Evolutionary conservation across 169 alveolate species (phyloP).

Genomic region (Babesia bovis): DNA sequence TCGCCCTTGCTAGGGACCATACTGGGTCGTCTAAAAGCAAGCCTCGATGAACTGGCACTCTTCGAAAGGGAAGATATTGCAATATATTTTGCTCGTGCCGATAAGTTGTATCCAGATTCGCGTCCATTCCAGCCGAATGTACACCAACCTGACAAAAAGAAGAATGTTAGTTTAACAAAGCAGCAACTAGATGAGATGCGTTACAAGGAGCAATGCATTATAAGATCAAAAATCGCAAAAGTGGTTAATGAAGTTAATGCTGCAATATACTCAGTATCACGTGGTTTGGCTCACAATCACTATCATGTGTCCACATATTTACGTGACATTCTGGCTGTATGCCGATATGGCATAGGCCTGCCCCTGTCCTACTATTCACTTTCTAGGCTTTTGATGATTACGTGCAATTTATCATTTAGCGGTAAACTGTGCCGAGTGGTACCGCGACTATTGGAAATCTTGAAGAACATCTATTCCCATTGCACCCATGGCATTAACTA

Average conservation of each 20-base stretch:
- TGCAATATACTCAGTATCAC: not conserved
- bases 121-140: slow-evolving; percentile 44
- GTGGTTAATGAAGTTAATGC: slow-evolving; percentile 11
- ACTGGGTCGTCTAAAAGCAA: not conserved
- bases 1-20: not conserved
- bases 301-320: slow-evolving; percentile 2
- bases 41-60: not conserved
- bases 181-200: slow-evolving; percentile 58
- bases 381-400: not conserved
- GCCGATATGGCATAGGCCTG: not conserved
- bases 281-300: slow-evolving; percentile 22
- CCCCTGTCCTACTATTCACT: not conserved
- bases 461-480: slow-evolving; percentile 2
- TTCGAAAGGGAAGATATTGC: slow-evolving; percentile 45
- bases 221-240: slow-evolving; percentile 1
- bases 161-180: slow-evolving; percentile 10
- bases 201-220: slow-evolving; percentile 45
- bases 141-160: slow-evolving; percentile 29
- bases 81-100: slow-evolving; percentile 37
- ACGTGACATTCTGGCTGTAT: not conserved
- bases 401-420: not conserved
- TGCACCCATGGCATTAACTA: not conserved
- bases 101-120: slow-evolving; percentile 25
- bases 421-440: not conserved
- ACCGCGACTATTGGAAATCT: not conserved